A percentile compares a stretch with the other conserved stretches of the same genome.
These are phyloP conservation scores for Tilletiopsis washingtonensis DNA, from an alignment of 1,284 basidiomycete species.

Conservation along the genomic window DNA sequence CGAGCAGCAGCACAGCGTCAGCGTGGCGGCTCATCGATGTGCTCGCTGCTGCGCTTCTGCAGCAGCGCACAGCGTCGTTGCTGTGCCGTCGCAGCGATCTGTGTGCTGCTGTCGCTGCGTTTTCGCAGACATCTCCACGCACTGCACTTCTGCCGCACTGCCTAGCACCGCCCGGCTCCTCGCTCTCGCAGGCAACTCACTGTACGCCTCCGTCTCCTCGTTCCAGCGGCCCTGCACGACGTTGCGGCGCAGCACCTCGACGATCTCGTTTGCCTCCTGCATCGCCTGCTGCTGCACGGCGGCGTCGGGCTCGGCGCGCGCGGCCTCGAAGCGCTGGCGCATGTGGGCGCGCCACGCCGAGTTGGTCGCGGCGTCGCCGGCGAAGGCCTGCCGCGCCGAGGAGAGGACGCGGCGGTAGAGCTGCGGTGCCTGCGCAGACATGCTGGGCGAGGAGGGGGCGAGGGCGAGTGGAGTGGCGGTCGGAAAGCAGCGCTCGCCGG, in stretches of 20 bases:
- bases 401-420: constrained; percentile 40
- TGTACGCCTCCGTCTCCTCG: constrained; percentile 15
- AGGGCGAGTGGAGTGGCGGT: too few species aligned
- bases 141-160: neutral
- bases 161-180: neutral
- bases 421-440: too few species aligned
- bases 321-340: constrained; percentile 26
- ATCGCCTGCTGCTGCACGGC: constrained; percentile 33
- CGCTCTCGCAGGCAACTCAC: constrained; percentile 1
- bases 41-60: too few species aligned
- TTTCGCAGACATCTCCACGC: too few species aligned
- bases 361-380: constrained; percentile 22
- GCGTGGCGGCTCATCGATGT: neutral
- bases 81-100: too few species aligned
- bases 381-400: constrained; percentile 36
- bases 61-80: neutral
- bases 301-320: constrained; percentile 19
- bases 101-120: too few species aligned
- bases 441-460: too few species aligned
- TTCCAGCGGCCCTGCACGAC: constrained; percentile 42
- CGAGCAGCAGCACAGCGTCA: neutral
- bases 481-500: too few species aligned
- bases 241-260: constrained; percentile 33
- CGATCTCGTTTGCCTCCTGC: constrained; percentile 37
- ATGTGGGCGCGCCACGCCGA: constrained; percentile 28